Percentiles rank a stretch among this genome's conserved stretches.
Evolutionary conservation across 352 stramenopile species (phyloP).

Genomic region (Globisporangium canariense): DNA sequence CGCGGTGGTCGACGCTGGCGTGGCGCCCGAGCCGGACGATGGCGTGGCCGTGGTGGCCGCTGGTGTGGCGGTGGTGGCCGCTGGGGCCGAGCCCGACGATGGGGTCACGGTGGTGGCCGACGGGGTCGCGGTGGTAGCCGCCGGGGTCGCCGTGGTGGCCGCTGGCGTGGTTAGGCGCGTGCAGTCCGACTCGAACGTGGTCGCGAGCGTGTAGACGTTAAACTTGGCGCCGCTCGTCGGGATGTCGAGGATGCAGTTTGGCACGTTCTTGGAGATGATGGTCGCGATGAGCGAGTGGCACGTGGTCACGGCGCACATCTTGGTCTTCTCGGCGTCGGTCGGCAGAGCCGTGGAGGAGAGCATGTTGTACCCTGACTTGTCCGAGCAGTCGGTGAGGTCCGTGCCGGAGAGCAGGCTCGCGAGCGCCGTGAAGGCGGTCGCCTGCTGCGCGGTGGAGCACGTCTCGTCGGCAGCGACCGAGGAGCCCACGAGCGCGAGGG

Average conservation of each 20-base stretch:
- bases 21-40: neutral
- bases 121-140: neutral
- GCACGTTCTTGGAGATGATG: slow-evolving; percentile 24
- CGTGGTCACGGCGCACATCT: slow-evolving; percentile 29
- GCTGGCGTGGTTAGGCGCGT: slow-evolving; percentile 16
- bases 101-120: neutral
- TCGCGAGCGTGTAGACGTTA: slow-evolving; percentile 38
- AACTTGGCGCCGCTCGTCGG: slow-evolving; percentile 24
- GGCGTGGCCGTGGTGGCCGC: neutral
- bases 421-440: slow-evolving; percentile 27
- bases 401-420: slow-evolving; percentile 18
- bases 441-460: slow-evolving; percentile 21
- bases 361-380: slow-evolving; percentile 34
- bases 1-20: neutral
- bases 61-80: slow-evolving; percentile 3
- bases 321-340: slow-evolving; percentile 24
- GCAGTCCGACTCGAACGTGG: slow-evolving; percentile 50
- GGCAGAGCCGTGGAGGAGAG: slow-evolving; percentile 28
- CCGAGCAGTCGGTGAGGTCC: slow-evolving; percentile 22
- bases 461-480: slow-evolving; percentile 2
- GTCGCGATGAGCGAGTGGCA: slow-evolving; percentile 36
- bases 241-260: slow-evolving; percentile 22
- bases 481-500: slow-evolving; percentile 23
- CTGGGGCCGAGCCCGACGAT: neutral
- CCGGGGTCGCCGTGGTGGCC: neutral